These are phyloP conservation scores for Claviceps spartinae DNA, from an alignment of 2,329 filamentous ascomycete species.

Conservation along the genomic window DNA sequence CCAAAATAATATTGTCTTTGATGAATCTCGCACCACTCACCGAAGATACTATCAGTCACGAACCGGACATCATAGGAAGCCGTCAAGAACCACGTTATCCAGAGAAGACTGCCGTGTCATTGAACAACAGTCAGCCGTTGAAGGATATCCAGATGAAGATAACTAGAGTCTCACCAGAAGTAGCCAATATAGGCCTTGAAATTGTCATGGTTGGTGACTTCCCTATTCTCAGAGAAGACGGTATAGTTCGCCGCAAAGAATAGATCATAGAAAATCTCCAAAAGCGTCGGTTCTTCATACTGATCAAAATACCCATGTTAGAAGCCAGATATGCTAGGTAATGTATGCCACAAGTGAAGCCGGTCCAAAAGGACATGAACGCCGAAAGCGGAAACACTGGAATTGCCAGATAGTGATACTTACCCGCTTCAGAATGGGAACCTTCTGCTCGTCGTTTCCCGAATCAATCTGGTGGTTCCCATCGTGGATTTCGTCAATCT, in stretches of 20 bases:
- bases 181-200: slow-evolving; percentile 24
- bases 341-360: neutral
- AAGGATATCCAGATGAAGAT: neutral
- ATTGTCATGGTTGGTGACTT: slow-evolving; percentile 17
- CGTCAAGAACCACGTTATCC: slow-evolving; percentile 56
- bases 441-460: neutral
- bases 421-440: neutral
- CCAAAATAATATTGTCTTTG: neutral
- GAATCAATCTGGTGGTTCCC: neutral
- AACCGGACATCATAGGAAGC: slow-evolving; percentile 54
- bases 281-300: slow-evolving; percentile 22
- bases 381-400: neutral
- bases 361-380: neutral
- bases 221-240: slow-evolving; percentile 33
- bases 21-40: slow-evolving; percentile 8
- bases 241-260: slow-evolving; percentile 46
- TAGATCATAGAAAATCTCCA: slow-evolving; percentile 26
- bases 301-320: slow-evolving; percentile 4
- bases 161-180: slow-evolving; percentile 15
- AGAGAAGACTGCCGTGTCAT: slow-evolving; percentile 34
- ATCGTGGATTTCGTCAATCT: neutral
- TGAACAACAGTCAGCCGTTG: neutral
- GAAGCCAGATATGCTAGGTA: neutral
- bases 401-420: neutral
- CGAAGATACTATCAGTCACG: slow-evolving; percentile 49